Evolutionary conservation across 140 eudicot species (phyloP).

Genomic region (Bidens hawaiensis): DNA sequence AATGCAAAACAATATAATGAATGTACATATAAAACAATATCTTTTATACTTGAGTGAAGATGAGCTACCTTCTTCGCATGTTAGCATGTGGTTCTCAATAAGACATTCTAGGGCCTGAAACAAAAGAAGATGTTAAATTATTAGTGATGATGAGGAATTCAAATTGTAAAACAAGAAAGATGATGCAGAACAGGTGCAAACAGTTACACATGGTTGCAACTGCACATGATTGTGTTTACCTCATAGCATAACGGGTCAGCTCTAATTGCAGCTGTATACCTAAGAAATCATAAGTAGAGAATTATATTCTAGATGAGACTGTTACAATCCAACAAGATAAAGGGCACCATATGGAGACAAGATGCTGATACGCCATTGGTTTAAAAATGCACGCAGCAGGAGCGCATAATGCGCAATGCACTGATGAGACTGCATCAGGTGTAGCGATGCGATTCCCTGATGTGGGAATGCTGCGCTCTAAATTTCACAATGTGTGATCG

Average conservation of each 20-base stretch:
- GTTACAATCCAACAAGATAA: not conserved
- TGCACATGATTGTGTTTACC: slow-evolving; percentile 38
- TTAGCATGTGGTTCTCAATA: slow-evolving; percentile 88
- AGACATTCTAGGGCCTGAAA: slow-evolving; percentile 92
- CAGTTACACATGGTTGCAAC: not conserved
- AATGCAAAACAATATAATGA: not conserved
- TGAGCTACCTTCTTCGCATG: slow-evolving; percentile 80
- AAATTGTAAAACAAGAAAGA: not conserved
- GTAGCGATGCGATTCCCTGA: too few relatives aligned
- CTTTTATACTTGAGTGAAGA: slow-evolving; percentile 6
- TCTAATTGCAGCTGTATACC: slow-evolving; percentile 95
- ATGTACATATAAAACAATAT: not conserved
- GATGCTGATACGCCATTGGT: not conserved
- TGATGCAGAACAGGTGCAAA: slow-evolving; percentile 3
- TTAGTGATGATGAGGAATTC: not conserved
- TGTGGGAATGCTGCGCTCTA: too few relatives aligned
- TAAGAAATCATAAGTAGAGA: slow-evolving; percentile 25
- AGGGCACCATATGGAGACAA: not conserved
- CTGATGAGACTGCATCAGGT: too few relatives aligned
- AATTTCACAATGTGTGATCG: too few relatives aligned
- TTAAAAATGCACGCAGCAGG: too few relatives aligned
- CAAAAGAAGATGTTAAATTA: not conserved
- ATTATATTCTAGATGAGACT: not conserved
- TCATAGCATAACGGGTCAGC: slow-evolving; percentile 97
- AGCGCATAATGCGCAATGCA: too few relatives aligned